A percentile compares a stretch with the other conserved stretches of the same genome.
Evolutionary conservation across 805 yeast genomes (phyloP).

Genomic region (Nakazawaea pomicola): DNA sequence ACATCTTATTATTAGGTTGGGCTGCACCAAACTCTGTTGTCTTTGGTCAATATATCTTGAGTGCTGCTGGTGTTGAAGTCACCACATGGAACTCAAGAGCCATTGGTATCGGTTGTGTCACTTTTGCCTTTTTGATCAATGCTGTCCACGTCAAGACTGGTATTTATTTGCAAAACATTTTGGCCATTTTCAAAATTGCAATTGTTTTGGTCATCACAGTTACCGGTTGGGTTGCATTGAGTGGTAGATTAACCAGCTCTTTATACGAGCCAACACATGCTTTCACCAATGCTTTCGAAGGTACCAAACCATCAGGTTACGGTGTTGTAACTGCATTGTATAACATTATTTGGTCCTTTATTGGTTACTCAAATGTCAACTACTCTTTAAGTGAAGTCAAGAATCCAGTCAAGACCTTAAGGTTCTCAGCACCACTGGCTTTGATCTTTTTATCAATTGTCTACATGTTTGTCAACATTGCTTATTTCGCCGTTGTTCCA

Average conservation of each 20-base stretch:
- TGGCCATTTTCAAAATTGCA: conserved; percentile 72
- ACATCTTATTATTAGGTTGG: conserved; percentile 75
- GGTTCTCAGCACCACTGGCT: conserved; percentile 72
- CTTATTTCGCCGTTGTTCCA: conserved; percentile 80
- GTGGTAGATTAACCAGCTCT: conserved; percentile 55
- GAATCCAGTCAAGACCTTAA: conserved; percentile 66
- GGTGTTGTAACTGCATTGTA: conserved; percentile 73
- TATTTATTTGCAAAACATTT: conserved; percentile 54
- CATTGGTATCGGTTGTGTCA: conserved; percentile 68
- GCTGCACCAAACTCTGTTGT: conserved; percentile 81
- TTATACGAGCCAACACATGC: conserved; percentile 39
- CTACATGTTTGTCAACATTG: conserved; percentile 72
- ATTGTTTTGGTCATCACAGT: conserved; percentile 65
- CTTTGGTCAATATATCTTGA: conserved; percentile 71
- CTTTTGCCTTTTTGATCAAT: conserved; percentile 64
- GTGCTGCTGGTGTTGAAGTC: conserved; percentile 64
- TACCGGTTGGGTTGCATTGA: conserved; percentile 81
- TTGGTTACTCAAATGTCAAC: conserved; percentile 80
- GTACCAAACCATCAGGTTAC: conserved; percentile 36
- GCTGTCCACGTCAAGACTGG: conserved; percentile 60
- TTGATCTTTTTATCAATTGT: conserved; percentile 54
- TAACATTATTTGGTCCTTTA: conserved; percentile 80
- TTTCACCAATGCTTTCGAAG: conserved; percentile 33
- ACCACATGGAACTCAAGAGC: conserved; percentile 77
- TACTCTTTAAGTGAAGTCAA: conserved; percentile 78